Base-by-base conservation (phyloP, 2,329 filamentous ascomycete species). In the Dactylonectria macrodidyma region DNA sequence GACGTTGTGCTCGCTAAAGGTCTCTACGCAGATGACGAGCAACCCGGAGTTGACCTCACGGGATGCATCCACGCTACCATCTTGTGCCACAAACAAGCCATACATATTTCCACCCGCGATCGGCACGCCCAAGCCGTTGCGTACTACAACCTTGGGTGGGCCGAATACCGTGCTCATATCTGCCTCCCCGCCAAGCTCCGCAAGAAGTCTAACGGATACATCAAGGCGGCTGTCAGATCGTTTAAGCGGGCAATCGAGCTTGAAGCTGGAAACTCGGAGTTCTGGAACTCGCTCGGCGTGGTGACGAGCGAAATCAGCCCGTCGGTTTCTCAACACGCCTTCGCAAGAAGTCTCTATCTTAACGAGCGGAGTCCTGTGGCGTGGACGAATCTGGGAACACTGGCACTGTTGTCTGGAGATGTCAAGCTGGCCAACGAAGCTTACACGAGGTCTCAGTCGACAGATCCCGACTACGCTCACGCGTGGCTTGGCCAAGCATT, bases 201-300 rank as follows among this genome's bases (percentile, higher is more conserved):
- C 41, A 90, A 90, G 75, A 92, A 87, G 75, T 85, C 87, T 19
- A 88, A 90, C 76, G 88, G 87, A 72, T 95, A 94, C 73, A 85
- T 96, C 54, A 95, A 92, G 79, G 91, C 95, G 7, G 89, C 96
- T 1, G 92, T 98, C 70, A 89, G 91, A 62, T 96, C 94, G 75
- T 98, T 99, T 87, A 99, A 99, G 83, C 89, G 94, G 51, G 93
- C 96, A 1, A 99, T 99, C 71, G 96, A 98, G 81, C 86, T 98
- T 1, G 97, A 99, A 80, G 93, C 95, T 7, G 93, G 95, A 59
- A 99, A 98, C 77, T 86, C 94, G 0, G 95, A 98, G 73, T 98
- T 98, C 80, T 99, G 96, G 96, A 98, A 98, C 77, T 92, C 96
- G 0, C 87, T 99, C 3, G 96, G 95, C 57, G 94, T 98, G 3